phyloP scores from a whole-genome alignment of 371 early-diverging fungal species.

The Paraphysoderma sedebokerense region DNA sequence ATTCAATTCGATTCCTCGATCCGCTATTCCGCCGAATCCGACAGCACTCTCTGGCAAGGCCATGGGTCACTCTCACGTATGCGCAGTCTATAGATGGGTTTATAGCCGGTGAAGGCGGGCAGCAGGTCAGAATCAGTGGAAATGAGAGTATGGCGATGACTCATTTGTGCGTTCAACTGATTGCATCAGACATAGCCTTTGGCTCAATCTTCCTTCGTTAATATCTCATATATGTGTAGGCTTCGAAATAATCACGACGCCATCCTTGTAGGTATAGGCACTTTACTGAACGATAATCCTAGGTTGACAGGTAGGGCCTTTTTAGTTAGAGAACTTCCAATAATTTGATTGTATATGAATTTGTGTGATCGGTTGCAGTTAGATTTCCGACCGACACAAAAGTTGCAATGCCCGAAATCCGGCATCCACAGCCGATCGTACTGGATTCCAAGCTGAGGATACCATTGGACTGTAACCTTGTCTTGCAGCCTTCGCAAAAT shows the following conservation, averaged over 20 bases:
- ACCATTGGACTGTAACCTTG: slow-evolving; percentile 32
- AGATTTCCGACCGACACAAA: no score
- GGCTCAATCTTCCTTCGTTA: no score
- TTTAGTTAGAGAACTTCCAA: no score
- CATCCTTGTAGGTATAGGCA: slow-evolving; percentile 78
- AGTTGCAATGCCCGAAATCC: no score
- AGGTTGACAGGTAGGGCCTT: slow-evolving; percentile 61
- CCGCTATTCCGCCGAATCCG: no score
- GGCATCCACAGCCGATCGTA: slow-evolving; percentile 68
- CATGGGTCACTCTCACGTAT: slow-evolving; percentile 56
- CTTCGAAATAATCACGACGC: slow-evolving; percentile 58
- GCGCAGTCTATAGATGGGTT: slow-evolving; percentile 84
- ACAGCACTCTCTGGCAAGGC: no score
- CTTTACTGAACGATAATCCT: slow-evolving; percentile 70
- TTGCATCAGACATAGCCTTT: no score
- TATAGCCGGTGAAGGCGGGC: slow-evolving; percentile 37
- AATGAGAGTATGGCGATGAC: slow-evolving; percentile 60
- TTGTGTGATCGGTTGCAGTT: no score
- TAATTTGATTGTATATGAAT: no score
- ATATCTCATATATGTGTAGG: no score
- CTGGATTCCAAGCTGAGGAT: slow-evolving; percentile 49
- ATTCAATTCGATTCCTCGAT: no score
- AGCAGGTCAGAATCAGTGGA: slow-evolving; percentile 51
- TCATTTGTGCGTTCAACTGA: slow-evolving; percentile 31
- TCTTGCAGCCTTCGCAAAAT: no score